Base-by-base conservation (phyloP, 768 basidiomycete species). In the Suillus decipiens region DNA sequence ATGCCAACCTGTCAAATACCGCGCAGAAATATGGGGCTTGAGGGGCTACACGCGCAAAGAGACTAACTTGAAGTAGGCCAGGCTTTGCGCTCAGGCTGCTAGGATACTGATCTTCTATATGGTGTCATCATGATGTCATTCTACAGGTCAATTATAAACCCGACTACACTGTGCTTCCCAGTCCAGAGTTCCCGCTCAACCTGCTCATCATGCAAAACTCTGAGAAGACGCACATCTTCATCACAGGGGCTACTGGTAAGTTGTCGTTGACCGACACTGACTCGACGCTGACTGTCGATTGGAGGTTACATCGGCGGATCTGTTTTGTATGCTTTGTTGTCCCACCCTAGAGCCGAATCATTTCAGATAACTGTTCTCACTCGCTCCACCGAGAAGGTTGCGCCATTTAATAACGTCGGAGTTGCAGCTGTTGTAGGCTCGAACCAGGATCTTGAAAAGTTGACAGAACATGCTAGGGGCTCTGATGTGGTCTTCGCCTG, bases 261-360 rank as follows among this genome's bases (percentile, higher is more conserved):
- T 50, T 7, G 36, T 22, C 10, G 15, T 47, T 37, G 33, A 6
- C 15, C 5, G 15, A 12, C 47, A 50, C 14, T 3, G 10, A 11
- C 34, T 12, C 22, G 2, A 36, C 10, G 2, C 37, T 37, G 7
- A 24, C 41, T 2, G 3, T 64, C 36, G 59, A 5, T 54, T 58
- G 22, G 39, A 83, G 85, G 85, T 7, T 88, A 86, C 70, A 83
- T 86, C 50, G 84, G 85, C 0, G 86, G 85, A 28, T 79, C 82
- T 2, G 82, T 86, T 33, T 77, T 87, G 5, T 63, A 75, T 2
- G 79, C 76, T 42, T 75, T 87, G 14, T 75, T 87, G 60, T 69
- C 72, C 31, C 82, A 85, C 65, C 76, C 80, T 12, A 75, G 74
- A 28, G 68, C 76, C 1, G 72, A 77, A 60, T 75, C 74, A 14